phyloP scores from a whole-genome alignment of 495 filamentous ascomycete species.

The Podospora pseudopauciseta region DNA sequence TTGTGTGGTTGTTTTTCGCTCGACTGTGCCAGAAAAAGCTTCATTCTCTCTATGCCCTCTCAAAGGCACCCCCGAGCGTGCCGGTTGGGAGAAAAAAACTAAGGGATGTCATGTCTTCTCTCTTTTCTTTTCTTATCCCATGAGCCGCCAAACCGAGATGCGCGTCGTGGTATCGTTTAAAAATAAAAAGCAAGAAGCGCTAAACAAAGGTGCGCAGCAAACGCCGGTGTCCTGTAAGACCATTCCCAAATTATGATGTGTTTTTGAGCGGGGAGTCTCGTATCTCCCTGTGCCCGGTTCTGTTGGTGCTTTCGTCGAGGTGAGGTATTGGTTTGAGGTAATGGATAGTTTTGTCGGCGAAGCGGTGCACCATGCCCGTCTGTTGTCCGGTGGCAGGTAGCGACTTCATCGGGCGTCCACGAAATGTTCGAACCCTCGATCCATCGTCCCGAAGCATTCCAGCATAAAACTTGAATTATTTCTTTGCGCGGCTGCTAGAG shows the following conservation, averaged over 20 bases:
- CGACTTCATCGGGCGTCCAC: too few species aligned
- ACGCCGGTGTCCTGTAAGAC: background rate
- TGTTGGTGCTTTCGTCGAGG: background rate
- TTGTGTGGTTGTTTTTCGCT: background rate
- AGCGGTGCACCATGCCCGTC: too few species aligned
- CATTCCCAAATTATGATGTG: background rate
- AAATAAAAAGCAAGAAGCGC: background rate
- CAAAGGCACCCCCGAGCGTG: too few species aligned
- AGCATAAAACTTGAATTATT: slow-evolving; percentile 29
- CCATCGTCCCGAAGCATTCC: background rate
- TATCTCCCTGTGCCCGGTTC: background rate
- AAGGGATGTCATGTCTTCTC: background rate
- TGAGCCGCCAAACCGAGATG: background rate
- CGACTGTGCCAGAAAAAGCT: background rate
- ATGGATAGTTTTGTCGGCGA: too few species aligned
- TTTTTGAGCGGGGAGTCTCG: background rate
- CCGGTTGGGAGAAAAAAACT: background rate
- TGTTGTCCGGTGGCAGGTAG: too few species aligned
- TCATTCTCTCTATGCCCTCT: background rate
- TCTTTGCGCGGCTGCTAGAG: slow-evolving; percentile 48
- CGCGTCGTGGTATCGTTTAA: background rate
- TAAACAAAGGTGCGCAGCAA: background rate
- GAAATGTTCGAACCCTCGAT: background rate
- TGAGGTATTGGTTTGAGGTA: too few species aligned
- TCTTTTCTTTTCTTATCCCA: background rate